Evolutionary conservation across 2,329 filamentous ascomycete species (phyloP).

Genomic region (Zymoseptoria tritici): DNA sequence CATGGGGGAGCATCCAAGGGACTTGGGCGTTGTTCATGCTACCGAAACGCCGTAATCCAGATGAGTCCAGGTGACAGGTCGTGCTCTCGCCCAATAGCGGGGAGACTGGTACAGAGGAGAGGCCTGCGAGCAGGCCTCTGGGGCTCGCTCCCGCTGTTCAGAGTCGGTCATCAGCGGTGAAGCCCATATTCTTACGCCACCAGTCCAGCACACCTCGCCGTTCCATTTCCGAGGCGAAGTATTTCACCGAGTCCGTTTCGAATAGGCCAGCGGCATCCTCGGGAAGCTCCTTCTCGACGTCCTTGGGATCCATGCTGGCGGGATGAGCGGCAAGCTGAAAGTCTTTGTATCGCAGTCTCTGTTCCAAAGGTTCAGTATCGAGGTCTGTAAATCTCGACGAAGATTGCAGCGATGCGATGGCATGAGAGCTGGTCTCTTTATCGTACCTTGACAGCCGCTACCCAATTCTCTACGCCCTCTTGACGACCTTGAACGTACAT

Average conservation of each 20-base stretch:
- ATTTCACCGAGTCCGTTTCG: constrained; percentile 57
- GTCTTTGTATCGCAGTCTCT: constrained; percentile 61
- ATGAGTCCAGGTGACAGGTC: neutral
- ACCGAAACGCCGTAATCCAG: neutral
- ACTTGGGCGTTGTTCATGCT: neutral
- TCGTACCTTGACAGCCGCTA: constrained; percentile 51
- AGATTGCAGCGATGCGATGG: neutral
- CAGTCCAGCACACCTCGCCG: constrained; percentile 51
- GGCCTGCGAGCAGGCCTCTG: neutral
- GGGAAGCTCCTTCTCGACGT: constrained; percentile 22
- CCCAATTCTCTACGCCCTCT: constrained; percentile 53
- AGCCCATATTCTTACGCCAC: constrained; percentile 65
- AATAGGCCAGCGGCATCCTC: constrained; percentile 36
- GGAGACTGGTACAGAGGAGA: neutral
- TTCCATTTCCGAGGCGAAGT: constrained; percentile 58
- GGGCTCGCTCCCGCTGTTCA: neutral
- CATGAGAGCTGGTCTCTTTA: neutral
- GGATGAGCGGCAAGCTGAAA: constrained; percentile 57
- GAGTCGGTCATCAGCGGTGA: constrained; percentile 12
- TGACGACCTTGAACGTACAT: constrained; percentile 69
- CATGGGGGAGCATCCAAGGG: neutral
- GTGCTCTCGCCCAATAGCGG: neutral
- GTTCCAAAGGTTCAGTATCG: neutral
- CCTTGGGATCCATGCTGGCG: constrained; percentile 19
- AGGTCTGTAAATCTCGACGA: neutral